These are phyloP conservation scores for Chloromonas sp. DNA, from an alignment of 163 green algal species.

Conservation along the genomic window DNA sequence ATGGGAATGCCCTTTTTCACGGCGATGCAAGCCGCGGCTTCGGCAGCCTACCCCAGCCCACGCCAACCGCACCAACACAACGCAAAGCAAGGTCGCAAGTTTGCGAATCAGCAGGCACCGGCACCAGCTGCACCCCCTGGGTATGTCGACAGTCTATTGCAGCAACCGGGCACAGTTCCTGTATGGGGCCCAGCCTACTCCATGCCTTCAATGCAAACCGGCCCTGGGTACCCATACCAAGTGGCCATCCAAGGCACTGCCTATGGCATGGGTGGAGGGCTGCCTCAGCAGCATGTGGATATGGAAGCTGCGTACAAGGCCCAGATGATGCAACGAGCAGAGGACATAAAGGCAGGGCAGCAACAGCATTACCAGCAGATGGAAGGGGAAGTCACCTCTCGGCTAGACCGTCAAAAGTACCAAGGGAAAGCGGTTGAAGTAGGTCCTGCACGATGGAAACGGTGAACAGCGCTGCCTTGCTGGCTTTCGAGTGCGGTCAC, in stretches of 20 bases:
- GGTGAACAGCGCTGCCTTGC: no score
- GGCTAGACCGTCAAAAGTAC: not conserved
- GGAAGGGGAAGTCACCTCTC: not conserved
- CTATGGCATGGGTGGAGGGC: not conserved
- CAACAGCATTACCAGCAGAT: not conserved
- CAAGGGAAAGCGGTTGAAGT: not conserved
- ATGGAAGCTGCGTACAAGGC: not conserved
- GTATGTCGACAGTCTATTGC: no score
- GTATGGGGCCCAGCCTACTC: not conserved
- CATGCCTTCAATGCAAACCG: not conserved
- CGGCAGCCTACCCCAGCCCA: no score
- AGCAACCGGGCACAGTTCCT: no score
- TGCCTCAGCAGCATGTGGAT: not conserved
- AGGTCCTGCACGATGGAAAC: no score
- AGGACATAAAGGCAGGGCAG: not conserved
- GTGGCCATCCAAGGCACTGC: not conserved
- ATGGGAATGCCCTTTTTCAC: no score
- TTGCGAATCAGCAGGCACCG: no score
- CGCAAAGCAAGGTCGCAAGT: no score
- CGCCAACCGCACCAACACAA: no score
- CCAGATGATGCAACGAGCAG: not conserved
- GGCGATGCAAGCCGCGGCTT: no score
- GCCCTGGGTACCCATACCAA: not conserved
- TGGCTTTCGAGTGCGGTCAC: no score
- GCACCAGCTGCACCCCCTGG: no score